Evolutionary conservation across 495 filamentous ascomycete genomes (phyloP).

Genomic region (Xylaria acuta): DNA sequence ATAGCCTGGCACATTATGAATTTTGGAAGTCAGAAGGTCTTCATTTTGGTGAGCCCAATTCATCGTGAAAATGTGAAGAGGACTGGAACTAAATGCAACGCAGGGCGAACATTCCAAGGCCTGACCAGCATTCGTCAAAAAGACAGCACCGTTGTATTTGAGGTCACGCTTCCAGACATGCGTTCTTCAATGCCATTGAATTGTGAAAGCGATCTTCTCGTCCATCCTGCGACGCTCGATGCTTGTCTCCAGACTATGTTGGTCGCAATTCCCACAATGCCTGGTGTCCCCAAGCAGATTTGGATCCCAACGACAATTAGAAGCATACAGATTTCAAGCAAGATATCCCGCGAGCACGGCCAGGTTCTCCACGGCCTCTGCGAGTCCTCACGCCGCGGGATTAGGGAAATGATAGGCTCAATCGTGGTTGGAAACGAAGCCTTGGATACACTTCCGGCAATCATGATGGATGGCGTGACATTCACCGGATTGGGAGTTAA

Average conservation of each 20-base stretch:
- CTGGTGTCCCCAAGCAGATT: slow-evolving; percentile 5
- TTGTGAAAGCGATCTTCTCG: background rate
- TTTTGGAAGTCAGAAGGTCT: slow-evolving; percentile 12
- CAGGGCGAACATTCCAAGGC: slow-evolving; percentile 6
- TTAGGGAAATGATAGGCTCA: slow-evolving; percentile 12
- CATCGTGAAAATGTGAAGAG: background rate
- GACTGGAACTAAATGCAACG: background rate
- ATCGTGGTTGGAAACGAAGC: slow-evolving; percentile 6
- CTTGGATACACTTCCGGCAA: background rate
- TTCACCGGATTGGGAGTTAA: slow-evolving; percentile 5
- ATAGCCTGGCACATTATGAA: background rate
- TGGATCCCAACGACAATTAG: slow-evolving; percentile 7
- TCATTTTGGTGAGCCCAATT: background rate
- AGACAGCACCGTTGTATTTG: background rate
- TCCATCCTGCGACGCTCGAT: slow-evolving; percentile 3
- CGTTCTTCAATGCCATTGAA: background rate
- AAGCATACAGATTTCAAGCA: slow-evolving; percentile 2
- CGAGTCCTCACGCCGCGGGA: background rate
- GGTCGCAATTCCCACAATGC: background rate
- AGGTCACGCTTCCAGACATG: background rate
- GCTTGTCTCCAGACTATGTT: slow-evolving; percentile 11
- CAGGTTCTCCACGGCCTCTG: background rate
- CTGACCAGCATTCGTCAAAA: background rate
- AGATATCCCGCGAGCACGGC: background rate
- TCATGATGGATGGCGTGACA: slow-evolving; percentile 1